phyloP scores from a whole-genome alignment of 257 asterid species.

The Solanum paucissectum region DNA sequence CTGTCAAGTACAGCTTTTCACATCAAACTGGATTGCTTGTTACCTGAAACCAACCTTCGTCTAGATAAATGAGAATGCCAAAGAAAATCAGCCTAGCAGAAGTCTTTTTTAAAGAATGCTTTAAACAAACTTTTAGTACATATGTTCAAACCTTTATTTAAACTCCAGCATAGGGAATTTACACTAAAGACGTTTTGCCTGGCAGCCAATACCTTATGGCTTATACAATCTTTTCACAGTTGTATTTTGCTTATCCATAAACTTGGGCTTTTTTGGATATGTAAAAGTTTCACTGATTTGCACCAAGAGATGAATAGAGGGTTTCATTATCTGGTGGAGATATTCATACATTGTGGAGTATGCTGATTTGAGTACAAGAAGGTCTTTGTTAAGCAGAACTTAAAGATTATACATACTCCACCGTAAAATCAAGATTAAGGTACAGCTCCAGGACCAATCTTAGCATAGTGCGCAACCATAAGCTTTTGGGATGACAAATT shows the following conservation, averaged over 20 bases:
- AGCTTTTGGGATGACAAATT: not conserved
- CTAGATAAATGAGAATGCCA: not conserved
- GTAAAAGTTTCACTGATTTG: not conserved
- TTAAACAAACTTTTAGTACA: not conserved
- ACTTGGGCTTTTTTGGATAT: not conserved
- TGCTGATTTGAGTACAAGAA: not conserved
- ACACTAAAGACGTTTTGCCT: not conserved
- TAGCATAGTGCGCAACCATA: not conserved
- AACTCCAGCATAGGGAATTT: not conserved
- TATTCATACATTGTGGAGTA: not conserved
- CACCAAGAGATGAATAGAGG: not conserved
- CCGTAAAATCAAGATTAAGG: not conserved
- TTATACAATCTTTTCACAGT: not conserved
- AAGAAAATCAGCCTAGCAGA: not conserved
- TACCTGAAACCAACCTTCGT: not conserved
- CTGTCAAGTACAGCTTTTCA: not conserved
- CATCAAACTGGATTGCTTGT: not conserved
- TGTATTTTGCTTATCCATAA: not conserved
- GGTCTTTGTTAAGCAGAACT: not conserved
- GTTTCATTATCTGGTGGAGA: not conserved
- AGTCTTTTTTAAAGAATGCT: not conserved
- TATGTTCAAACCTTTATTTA: not conserved
- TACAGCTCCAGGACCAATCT: not conserved
- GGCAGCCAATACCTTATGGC: not conserved
- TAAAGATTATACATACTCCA: not conserved